Evolutionary conservation across 2,329 filamentous ascomycete genomes (phyloP), one percentile per base, ranked within the genome.

Genomic region (Tolypocladium tundrense): DNA sequence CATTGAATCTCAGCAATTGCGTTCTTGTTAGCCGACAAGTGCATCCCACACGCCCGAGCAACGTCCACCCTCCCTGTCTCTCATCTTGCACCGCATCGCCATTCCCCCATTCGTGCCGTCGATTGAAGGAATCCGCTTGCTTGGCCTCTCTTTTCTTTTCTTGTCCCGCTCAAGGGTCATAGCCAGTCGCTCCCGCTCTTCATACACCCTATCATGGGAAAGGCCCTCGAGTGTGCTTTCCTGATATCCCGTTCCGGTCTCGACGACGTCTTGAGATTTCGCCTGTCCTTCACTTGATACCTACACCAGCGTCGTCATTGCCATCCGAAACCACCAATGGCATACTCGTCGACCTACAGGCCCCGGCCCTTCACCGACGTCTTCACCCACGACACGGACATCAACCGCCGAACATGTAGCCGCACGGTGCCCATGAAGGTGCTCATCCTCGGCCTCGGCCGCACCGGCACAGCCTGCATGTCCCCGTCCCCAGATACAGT

Each of bases 401-500:
- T 90, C 70, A 84, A 90, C 71, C 77, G 83, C 54, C 78, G 83
- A 63, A 75, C 84, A 75, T 86, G 84, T 70, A 79, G 78, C 59
- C 84, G 87, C 58, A 81, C 77, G 39, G 85, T 88, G 55, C 87
- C 87, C 40, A 90, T 90, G 87, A 83, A 83, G 68, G 83, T 90
- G 53, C 81, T 90, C 40, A 81, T 86, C 53, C 78, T 91, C 0
- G 87, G 87, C 52, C 78, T 89, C 21, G 85, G 85, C 57, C 79
- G 87, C 61, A 90, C 87, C 10, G 87, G 87, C 66, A 90, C 87
- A 65, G 82, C 85, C 40, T 89, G 84, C 83, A 77, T 68, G 79
- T 75, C 16, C 14, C 10, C n/a, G 1, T 27, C 13, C 21, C 21
- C 16, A 43, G 40, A 24, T 21, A 24, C 11, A 1, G 24, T 2